Evolutionary conservation across 2,329 filamentous ascomycete genomes (phyloP).

Genomic region (Clonostachys chloroleuca): DNA sequence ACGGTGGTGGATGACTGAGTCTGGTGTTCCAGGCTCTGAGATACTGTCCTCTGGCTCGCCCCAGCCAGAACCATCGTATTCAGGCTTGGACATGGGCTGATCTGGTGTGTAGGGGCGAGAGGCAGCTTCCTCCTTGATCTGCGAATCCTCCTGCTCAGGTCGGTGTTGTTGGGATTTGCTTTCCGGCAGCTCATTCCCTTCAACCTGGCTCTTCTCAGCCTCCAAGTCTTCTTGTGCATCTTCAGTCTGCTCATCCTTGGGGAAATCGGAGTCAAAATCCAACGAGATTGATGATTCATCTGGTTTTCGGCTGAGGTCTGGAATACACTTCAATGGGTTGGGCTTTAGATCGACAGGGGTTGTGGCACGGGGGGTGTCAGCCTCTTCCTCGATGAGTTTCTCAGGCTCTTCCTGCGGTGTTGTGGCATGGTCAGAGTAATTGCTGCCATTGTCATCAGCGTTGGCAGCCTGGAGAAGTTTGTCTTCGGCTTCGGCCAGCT

Average conservation of each 20-base stretch:
- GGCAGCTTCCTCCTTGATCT: constrained; percentile 21
- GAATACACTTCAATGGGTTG: constrained; percentile 20
- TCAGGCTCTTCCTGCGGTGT: constrained; percentile 11
- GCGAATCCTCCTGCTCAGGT: constrained; percentile 12
- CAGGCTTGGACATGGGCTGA: constrained; percentile 45
- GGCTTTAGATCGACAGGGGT: constrained; percentile 5
- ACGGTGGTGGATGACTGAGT: constrained; percentile 84
- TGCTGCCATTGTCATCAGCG: constrained; percentile 29
- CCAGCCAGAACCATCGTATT: constrained; percentile 61
- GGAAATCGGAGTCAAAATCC: constrained; percentile 41
- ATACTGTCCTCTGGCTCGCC: constrained; percentile 47
- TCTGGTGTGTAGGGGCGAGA: constrained; percentile 44
- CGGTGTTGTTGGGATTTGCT: no score
- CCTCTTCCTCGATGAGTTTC: constrained; percentile 37
- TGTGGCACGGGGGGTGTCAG: constrained; percentile 44
- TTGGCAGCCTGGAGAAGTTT: constrained; percentile 30
- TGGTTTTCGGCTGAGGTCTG: constrained; percentile 25
- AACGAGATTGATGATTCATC: constrained; percentile 32
- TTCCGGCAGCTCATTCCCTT: no score
- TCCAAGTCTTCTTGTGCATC: constrained; percentile 14
- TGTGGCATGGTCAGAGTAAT: constrained; percentile 24
- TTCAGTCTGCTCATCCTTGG: constrained; percentile 27
- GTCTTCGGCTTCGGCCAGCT: constrained; percentile 21
- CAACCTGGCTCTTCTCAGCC: not conserved
- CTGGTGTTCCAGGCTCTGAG: constrained; percentile 69